These are phyloP conservation scores for Dendrostoma leiphaemia DNA, from an alignment of 2,329 filamentous ascomycete genomes.

Conservation along the genomic window DNA sequence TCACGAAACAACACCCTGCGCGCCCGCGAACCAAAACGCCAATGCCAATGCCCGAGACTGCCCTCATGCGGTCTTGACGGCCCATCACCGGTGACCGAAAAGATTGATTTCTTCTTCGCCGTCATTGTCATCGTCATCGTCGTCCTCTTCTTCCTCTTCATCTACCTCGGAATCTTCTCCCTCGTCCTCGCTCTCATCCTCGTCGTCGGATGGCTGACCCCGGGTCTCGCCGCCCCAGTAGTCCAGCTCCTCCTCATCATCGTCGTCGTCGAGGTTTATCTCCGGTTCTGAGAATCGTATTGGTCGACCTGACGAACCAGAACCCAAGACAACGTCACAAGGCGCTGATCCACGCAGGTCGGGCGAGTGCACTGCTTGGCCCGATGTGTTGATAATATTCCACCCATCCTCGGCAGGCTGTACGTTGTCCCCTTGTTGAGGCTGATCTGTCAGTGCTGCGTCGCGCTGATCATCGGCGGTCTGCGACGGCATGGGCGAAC, in stretches of 20 bases:
- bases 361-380: not conserved
- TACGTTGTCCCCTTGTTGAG: not conserved
- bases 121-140: slow-evolving; percentile 49
- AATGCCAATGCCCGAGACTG: slow-evolving; percentile 1
- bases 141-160: slow-evolving; percentile 33
- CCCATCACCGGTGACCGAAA: slow-evolving; percentile 40
- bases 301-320: not conserved
- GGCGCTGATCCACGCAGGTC: not conserved
- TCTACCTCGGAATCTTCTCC: slow-evolving; percentile 48
- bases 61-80: not conserved
- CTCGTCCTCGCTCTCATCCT: slow-evolving; percentile 45
- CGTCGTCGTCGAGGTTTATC: slow-evolving; percentile 1
- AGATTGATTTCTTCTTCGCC: slow-evolving; percentile 51
- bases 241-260: slow-evolving; percentile 55
- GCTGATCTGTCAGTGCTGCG: not conserved
- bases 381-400: not conserved
- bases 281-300: slow-evolving; percentile 4
- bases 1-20: not conserved
- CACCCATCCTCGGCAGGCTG: not conserved
- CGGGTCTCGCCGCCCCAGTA: slow-evolving; percentile 33
- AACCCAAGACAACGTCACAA: not conserved
- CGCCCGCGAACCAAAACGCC: slow-evolving; percentile 7
- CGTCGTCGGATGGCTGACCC: slow-evolving; percentile 29
- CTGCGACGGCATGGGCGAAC: slow-evolving; percentile 13
- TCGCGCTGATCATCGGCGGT: not conserved